Evolutionary conservation across 148 eudicot genomes (phyloP).

Genomic region (Silene uniflora): DNA sequence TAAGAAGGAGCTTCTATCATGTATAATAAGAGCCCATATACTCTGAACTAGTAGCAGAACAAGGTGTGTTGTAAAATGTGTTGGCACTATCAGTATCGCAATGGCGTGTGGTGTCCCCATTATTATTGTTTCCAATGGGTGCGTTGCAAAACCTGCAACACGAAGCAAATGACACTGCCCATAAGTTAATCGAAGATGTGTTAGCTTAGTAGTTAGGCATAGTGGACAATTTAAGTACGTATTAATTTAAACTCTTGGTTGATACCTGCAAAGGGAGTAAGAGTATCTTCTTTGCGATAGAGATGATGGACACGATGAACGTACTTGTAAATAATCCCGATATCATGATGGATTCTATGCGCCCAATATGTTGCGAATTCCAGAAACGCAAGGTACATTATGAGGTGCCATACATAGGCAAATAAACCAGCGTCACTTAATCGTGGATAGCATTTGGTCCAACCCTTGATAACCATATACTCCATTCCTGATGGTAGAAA

Average conservation of each 20-base stretch:
- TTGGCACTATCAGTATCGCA: background rate
- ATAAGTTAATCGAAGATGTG: too few relatives aligned
- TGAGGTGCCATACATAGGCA: background rate
- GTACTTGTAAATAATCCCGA: background rate
- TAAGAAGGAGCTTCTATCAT: background rate
- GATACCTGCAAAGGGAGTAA: conserved; percentile 2
- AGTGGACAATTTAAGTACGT: too few relatives aligned
- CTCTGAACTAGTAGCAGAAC: background rate
- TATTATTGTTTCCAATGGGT: background rate
- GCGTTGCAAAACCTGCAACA: background rate
- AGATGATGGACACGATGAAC: background rate
- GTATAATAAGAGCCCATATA: background rate
- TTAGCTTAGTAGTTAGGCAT: too few relatives aligned
- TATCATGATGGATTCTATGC: background rate
- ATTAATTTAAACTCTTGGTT: too few relatives aligned
- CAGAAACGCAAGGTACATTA: background rate
- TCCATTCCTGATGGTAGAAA: background rate
- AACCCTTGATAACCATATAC: background rate
- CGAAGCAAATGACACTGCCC: too few relatives aligned
- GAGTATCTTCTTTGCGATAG: background rate
- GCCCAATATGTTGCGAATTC: conserved; percentile 7
- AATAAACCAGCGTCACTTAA: background rate
- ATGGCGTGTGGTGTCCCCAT: background rate
- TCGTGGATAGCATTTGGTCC: background rate
- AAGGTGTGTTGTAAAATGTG: background rate